Evolutionary conservation across 805 yeast species (phyloP), one percentile per base, ranked within the genome.

Genomic region (Candida andamanensis): DNA sequence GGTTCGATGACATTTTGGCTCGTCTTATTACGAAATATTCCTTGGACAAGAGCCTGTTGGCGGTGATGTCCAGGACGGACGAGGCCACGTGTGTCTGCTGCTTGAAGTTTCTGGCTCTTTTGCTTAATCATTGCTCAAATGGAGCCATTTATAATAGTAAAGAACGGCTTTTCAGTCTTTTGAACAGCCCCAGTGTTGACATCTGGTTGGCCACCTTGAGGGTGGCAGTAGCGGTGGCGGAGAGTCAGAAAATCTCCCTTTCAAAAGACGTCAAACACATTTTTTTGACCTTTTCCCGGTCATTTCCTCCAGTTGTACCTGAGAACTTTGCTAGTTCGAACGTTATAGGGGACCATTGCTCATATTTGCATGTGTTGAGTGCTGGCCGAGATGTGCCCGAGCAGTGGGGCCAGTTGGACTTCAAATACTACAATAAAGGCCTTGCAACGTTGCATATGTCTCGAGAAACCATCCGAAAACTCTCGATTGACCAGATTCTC

Each of bases 61-160:
- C 22, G 8, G n/a, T 24, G n/a, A 63, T 84, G 35, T 47, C 57
- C 0, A 33, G 38, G 0, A 52, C 53, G 1, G 92, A 84, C 39
- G 74, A 67, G 23, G 46, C 37, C 1, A 37, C 75, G 3, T 50
- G 79, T 16, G 54, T 69, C 0, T 59, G 80, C 1, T 63, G 85
- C 26, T 58, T 85, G 29, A 62, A 69, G 5, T 85, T 84, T 48
- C 71, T 90, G 0, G 64, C 71, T 20, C 55, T 74, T 30, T 57
- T 89, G 19, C 58, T 89, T 27, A 83, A 80, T 24, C 76, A 82
- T 45, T 80, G 92, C 33, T 65, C 77, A 17, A 78, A 80, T 45
- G 68, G 85, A 39, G 70, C 72, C 30, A 65, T 84, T 15, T 87
- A 84, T 52, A 63, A 78, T n/a, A 78, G 86, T 14, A 58, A 74